phyloP scores from a whole-genome alignment of 306 rosid species.

The Alnus glutinosa region DNA sequence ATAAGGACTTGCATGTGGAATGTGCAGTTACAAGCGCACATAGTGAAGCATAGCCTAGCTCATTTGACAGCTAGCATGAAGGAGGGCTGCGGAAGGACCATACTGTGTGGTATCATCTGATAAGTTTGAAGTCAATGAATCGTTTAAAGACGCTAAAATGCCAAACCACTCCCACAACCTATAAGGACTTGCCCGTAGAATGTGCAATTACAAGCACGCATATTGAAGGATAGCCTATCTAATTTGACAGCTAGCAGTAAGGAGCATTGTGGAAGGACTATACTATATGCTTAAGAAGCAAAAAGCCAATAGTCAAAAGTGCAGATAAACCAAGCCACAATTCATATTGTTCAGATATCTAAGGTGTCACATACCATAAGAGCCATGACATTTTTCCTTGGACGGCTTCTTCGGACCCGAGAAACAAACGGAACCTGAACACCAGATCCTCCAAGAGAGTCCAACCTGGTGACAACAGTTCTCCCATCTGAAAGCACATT shows the following conservation, averaged over 20 bases:
- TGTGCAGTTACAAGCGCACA: too few relatives aligned
- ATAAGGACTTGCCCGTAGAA: too few relatives aligned
- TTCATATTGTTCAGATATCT: conserved; percentile 7
- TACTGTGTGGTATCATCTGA: neutral
- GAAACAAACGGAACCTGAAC: conserved; percentile 83
- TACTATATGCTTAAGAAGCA: conserved; percentile 7
- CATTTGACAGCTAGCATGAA: neutral
- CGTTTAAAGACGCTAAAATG: too few relatives aligned
- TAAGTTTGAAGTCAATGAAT: too few relatives aligned
- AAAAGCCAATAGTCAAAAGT: conserved; percentile 12
- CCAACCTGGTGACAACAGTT: conserved; percentile 64
- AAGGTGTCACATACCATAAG: conserved; percentile 68
- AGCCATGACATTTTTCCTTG: conserved; percentile 71
- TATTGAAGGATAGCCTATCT: neutral
- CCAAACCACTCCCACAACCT: too few relatives aligned
- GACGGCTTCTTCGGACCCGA: conserved; percentile 91
- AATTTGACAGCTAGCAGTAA: neutral
- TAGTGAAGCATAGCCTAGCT: neutral
- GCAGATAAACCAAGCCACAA: conserved; percentile 1
- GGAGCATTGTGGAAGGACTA: neutral
- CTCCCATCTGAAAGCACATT: conserved; percentile 56
- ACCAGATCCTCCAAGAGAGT: conserved; percentile 78
- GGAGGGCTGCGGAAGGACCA: neutral
- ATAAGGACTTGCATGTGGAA: too few relatives aligned
- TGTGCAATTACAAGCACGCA: too few relatives aligned